A percentile compares a stretch with the other conserved stretches of the same genome.
Evolutionary conservation across 345 rosid species (phyloP).

Genomic region (Eucalyptus erythrocorys): DNA sequence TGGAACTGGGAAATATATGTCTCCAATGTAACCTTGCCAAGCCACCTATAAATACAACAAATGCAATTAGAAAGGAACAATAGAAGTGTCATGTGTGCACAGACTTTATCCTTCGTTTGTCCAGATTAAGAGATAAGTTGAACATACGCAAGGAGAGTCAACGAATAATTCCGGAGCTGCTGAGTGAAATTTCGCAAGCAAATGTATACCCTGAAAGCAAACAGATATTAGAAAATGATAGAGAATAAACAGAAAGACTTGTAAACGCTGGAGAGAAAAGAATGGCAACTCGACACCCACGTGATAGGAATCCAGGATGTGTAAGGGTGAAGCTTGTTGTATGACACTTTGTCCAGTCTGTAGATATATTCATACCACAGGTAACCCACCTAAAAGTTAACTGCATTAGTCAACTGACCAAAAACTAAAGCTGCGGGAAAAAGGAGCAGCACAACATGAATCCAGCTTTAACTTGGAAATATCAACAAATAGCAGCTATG

Average conservation of each 20-base stretch:
- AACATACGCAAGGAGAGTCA: constrained; percentile 83
- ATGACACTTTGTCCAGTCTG: constrained; percentile 81
- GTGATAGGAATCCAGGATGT: constrained; percentile 99
- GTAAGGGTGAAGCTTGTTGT: constrained; percentile 95
- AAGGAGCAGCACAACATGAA: background rate
- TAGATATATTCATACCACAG: constrained; percentile 90
- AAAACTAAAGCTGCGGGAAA: background rate
- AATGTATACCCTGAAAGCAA: constrained; percentile 63
- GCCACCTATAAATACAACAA: constrained; percentile 54
- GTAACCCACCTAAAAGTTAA: constrained; percentile 62
- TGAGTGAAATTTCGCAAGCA: constrained; percentile 85
- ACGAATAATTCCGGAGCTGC: constrained; percentile 57
- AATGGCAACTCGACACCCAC: constrained; percentile 24
- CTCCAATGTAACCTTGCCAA: constrained; percentile 87
- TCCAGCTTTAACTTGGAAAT: background rate
- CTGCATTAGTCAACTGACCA: background rate
- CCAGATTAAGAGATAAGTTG: background rate
- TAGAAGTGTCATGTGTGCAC: background rate
- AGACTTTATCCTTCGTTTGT: background rate
- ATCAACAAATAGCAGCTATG: background rate
- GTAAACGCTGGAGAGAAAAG: background rate
- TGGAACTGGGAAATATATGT: constrained; percentile 95
- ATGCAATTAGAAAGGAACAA: background rate
- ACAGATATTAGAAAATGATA: background rate
- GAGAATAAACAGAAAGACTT: background rate